A percentile compares a stretch with the other conserved stretches of the same genome.
Evolutionary conservation across 306 rosid species (phyloP).

Genomic region (Quercus engelmannii): DNA sequence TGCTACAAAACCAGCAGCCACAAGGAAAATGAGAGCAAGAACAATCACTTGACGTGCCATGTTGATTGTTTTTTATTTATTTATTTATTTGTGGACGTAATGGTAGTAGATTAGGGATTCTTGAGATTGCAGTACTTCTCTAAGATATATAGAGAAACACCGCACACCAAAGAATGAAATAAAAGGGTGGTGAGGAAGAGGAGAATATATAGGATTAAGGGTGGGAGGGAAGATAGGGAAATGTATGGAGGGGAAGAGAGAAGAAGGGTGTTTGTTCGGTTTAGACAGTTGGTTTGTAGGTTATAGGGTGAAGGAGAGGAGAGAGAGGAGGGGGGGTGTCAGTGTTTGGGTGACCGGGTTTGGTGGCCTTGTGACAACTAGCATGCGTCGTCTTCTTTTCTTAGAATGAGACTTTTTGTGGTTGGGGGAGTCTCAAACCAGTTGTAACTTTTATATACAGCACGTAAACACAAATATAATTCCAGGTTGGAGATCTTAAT

Average conservation of each 20-base stretch:
- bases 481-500: too few relatives aligned
- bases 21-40: conserved; percentile 44
- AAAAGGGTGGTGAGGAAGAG: not conserved
- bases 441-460: not conserved
- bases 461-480: too few relatives aligned
- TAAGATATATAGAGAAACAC: conserved; percentile 38
- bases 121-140: conserved; percentile 39
- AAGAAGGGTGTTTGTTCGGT: not conserved
- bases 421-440: not conserved
- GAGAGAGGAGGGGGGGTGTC: not conserved
- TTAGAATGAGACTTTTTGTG: too few relatives aligned
- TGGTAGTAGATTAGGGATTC: conserved; percentile 8
- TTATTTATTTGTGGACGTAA: not conserved
- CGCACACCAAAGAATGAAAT: conserved; percentile 31
- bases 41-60: conserved; percentile 33
- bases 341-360: not conserved
- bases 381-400: not conserved
- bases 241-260: conserved; percentile 15
- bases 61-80: not conserved
- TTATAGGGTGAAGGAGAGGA: not conserved
- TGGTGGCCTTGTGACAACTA: not conserved
- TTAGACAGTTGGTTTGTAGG: not conserved
- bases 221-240: conserved; percentile 9
- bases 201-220: conserved; percentile 18
- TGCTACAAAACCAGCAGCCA: conserved; percentile 24